Evolutionary conservation across 495 filamentous ascomycete genomes (phyloP).

Genomic region (Peziza echinospora): DNA sequence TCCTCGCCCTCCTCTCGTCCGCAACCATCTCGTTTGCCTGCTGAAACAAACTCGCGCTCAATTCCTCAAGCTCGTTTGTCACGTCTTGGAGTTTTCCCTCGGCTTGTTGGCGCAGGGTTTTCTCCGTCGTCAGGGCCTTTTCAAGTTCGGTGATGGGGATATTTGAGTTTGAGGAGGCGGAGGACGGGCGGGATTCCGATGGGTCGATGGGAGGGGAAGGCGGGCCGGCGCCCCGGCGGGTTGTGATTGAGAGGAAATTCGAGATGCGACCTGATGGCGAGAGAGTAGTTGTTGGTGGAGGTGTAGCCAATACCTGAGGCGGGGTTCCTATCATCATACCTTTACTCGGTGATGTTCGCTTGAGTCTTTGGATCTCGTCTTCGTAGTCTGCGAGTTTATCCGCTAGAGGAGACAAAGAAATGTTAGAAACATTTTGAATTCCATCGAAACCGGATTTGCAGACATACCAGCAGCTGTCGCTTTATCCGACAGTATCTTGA

Average conservation of each 20-base stretch:
- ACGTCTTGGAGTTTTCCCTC: constrained; percentile 52
- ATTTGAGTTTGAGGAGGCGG: constrained; percentile 1
- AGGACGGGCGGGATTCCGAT: constrained; percentile 3
- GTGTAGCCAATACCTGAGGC: constrained; percentile 10
- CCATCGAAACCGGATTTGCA: background rate
- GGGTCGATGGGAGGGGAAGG: constrained; percentile 18
- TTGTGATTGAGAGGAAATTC: constrained; percentile 34
- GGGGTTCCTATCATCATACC: too few species aligned
- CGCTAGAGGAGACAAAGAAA: constrained; percentile 3
- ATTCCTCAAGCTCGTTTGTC: constrained; percentile 66
- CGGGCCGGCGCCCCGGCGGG: constrained; percentile 11
- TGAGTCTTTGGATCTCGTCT: constrained; percentile 58
- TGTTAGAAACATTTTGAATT: constrained; percentile 1
- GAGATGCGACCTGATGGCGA: constrained; percentile 33
- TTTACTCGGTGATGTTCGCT: constrained; percentile 16
- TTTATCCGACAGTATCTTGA: constrained; percentile 49
- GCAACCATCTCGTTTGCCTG: constrained; percentile 98
- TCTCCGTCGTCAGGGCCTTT: constrained; percentile 42
- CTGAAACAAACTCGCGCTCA: constrained; percentile 67
- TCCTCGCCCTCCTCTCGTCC: constrained; percentile 57
- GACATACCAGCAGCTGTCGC: constrained; percentile 51
- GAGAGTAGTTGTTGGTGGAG: constrained; percentile 19
- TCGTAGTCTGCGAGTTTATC: constrained; percentile 85
- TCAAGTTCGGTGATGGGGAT: background rate
- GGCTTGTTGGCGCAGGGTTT: constrained; percentile 45